These are phyloP conservation scores for Teunomyces gatunensis DNA, from an alignment of 805 yeast species.

Conservation along the genomic window DNA sequence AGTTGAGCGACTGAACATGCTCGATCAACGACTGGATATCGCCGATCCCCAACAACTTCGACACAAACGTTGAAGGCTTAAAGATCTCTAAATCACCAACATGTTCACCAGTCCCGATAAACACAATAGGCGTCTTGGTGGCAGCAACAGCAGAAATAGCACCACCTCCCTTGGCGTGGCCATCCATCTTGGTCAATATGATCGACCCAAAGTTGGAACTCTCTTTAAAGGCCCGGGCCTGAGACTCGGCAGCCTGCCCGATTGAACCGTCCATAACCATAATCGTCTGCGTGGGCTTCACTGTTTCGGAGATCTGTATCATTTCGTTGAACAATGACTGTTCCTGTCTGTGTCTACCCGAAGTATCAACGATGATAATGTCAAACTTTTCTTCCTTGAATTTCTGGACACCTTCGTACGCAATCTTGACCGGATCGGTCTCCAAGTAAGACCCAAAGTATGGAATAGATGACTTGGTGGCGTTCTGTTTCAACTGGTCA, in stretches of 20 bases:
- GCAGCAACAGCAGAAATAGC: conserved; percentile 99
- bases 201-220: conserved; percentile 93
- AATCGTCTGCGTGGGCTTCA: conserved; percentile 91
- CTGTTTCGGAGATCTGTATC: conserved; percentile 87
- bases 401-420: conserved; percentile 86
- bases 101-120: conserved; percentile 98
- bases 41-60: conserved; percentile 93
- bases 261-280: conserved; percentile 97
- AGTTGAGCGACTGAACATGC: conserved; percentile 82
- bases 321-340: conserved; percentile 87
- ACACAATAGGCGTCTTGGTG: conserved; percentile 89
- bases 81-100: conserved; percentile 89
- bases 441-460: conserved; percentile 94
- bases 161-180: conserved; percentile 99
- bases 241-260: conserved; percentile 97
- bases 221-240: conserved; percentile 91
- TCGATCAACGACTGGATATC: conserved; percentile 93
- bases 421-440: conserved; percentile 91
- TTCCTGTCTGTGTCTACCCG: conserved; percentile 97
- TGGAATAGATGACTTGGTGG: conserved; percentile 91
- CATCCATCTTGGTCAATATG: conserved; percentile 94
- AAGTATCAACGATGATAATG: conserved; percentile 92
- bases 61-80: conserved; percentile 83
- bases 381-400: conserved; percentile 91
- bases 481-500: conserved; percentile 96